A percentile compares a stretch with the other conserved stretches of the same genome.
phyloP scores from a whole-genome alignment of 768 basidiomycete genomes.

The Pulveroboletus sp. region DNA sequence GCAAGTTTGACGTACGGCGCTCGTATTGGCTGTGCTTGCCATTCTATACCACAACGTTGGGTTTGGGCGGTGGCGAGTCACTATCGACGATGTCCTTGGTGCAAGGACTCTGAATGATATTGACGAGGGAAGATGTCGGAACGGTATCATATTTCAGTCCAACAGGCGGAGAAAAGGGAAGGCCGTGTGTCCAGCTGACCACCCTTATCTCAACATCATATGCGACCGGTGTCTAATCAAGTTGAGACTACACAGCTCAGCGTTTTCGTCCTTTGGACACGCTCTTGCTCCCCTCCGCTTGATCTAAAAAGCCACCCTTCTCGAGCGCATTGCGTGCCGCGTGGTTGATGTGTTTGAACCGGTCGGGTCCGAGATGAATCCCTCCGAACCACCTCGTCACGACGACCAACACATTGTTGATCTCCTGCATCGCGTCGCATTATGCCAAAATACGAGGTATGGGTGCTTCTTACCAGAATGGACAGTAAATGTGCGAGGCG shows the following conservation, averaged over 20 bases:
- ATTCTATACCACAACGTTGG: conserved; percentile 40
- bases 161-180: neutral
- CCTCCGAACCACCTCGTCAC: conserved; percentile 96
- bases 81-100: conserved; percentile 10
- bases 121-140: conserved; percentile 13
- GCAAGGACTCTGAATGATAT: conserved; percentile 20
- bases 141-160: conserved; percentile 10
- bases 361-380: conserved; percentile 83
- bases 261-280: conserved; percentile 27
- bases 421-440: conserved; percentile 46
- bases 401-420: conserved; percentile 81
- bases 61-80: conserved; percentile 4
- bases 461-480: conserved; percentile 57
- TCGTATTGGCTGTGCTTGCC: conserved; percentile 45
- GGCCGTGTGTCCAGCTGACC: neutral
- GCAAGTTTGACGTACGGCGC: conserved; percentile 30
- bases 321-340: conserved; percentile 91
- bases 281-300: conserved; percentile 28
- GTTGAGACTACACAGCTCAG: too few relatives aligned
- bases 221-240: neutral
- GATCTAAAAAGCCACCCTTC: conserved; percentile 80
- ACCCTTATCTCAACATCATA: neutral
- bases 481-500: conserved; percentile 89
- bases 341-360: conserved; percentile 93
- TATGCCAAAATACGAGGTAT: neutral